These are phyloP conservation scores for Talaromyces marneffei DNA, from an alignment of 2,329 filamentous ascomycete species.

Conservation along the genomic window DNA sequence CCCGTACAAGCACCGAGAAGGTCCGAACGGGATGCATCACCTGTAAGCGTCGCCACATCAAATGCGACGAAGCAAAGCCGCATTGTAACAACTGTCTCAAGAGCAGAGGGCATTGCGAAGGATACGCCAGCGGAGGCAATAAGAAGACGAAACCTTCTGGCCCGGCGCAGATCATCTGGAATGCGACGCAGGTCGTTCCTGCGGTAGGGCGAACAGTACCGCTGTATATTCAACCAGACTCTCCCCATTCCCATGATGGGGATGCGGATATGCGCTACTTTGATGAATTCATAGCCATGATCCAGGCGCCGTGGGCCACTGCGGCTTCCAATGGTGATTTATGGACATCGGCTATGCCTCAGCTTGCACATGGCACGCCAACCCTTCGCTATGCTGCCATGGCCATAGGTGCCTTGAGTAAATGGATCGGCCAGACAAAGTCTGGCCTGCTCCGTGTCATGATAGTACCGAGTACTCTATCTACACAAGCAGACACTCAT, in stretches of 20 bases:
- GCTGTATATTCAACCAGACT: background rate
- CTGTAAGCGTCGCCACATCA: conserved; percentile 7
- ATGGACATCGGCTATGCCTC: conserved; percentile 4
- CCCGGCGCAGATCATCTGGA: conserved; percentile 3
- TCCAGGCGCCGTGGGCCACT: conserved; percentile 2
- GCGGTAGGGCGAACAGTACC: background rate
- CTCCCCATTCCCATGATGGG: background rate
- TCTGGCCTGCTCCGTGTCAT: background rate
- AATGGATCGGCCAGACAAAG: conserved; percentile 4
- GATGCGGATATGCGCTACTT: conserved; percentile 3
- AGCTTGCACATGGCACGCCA: background rate
- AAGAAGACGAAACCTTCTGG: background rate
- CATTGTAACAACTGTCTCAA: background rate
- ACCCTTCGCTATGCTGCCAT: conserved; percentile 6
- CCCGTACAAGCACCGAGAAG: conserved; percentile 6
- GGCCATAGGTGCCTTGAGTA: conserved; percentile 6
- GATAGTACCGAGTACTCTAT: background rate
- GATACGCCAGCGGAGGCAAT: background rate
- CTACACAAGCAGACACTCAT: conserved; percentile 4
- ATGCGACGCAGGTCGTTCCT: background rate
- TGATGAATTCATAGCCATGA: background rate
- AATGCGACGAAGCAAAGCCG: conserved; percentile 10
- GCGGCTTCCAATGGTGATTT: background rate
- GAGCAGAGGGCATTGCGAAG: background rate
- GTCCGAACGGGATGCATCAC: conserved; percentile 6